phyloP scores from a whole-genome alignment of 306 rosid species.

The Glycine tomentella region DNA sequence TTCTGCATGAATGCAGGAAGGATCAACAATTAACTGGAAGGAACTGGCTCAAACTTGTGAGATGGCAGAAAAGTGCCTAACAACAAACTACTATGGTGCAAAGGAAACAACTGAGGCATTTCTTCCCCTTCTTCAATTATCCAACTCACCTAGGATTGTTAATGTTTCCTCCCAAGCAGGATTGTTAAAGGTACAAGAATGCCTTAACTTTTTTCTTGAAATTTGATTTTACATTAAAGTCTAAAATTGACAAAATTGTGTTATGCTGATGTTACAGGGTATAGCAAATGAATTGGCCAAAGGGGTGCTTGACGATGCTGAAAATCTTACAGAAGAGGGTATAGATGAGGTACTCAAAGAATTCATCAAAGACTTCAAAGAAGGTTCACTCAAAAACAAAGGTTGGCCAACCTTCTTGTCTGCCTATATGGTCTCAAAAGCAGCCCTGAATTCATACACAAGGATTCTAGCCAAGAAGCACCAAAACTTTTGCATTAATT shows the following conservation, averaged over 20 bases:
- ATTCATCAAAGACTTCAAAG: slow-evolving; percentile 48
- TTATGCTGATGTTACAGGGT: slow-evolving; percentile 17
- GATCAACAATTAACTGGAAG: neutral
- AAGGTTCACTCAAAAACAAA: slow-evolving; percentile 43
- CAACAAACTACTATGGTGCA: slow-evolving; percentile 49
- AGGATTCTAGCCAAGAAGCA: slow-evolving; percentile 51
- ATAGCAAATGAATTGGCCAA: slow-evolving; percentile 46
- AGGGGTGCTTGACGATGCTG: slow-evolving; percentile 46
- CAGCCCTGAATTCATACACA: slow-evolving; percentile 49
- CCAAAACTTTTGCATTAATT: slow-evolving; percentile 35
- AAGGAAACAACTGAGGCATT: slow-evolving; percentile 42
- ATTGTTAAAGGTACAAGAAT: slow-evolving; percentile 36
- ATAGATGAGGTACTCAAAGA: slow-evolving; percentile 45
- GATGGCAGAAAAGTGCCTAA: slow-evolving; percentile 38
- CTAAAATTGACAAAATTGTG: slow-evolving; percentile 10
- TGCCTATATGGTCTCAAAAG: slow-evolving; percentile 53
- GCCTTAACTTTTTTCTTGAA: neutral
- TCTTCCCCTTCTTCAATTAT: slow-evolving; percentile 48
- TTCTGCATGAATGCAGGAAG: slow-evolving; percentile 23
- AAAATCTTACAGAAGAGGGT: slow-evolving; percentile 47
- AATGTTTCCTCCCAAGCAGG: slow-evolving; percentile 52
- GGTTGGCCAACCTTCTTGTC: slow-evolving; percentile 36
- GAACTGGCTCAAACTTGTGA: slow-evolving; percentile 36
- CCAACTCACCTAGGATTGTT: slow-evolving; percentile 50
- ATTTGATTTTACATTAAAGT: neutral